A percentile compares a stretch with the other conserved stretches of the same genome.
These are phyloP conservation scores for Cyclotella cryptica DNA, from an alignment of 108 stramenopile genomes.

Conservation along the genomic window DNA sequence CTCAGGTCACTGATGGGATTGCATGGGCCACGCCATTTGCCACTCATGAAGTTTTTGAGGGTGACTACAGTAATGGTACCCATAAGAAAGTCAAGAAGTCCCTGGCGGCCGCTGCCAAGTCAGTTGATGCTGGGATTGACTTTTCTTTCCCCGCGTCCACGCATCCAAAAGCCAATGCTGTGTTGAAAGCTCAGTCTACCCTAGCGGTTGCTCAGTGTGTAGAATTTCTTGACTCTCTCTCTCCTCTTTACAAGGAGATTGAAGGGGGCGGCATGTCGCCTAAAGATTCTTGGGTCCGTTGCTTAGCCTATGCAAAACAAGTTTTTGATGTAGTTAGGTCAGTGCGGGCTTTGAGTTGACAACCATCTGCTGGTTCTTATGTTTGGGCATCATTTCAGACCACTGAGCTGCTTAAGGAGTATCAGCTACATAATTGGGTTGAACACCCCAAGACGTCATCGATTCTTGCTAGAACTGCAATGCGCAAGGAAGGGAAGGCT, in stretches of 20 bases:
- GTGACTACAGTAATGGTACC: conserved; percentile 1
- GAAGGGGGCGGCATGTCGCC: background rate
- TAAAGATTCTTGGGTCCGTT: conserved; percentile 9
- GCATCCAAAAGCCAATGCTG: background rate
- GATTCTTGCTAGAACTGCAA: conserved; percentile 8
- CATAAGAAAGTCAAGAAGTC: background rate
- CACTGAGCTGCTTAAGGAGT: conserved; percentile 1
- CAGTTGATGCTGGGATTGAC: background rate
- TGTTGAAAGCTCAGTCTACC: background rate
- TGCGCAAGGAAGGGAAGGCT: conserved; percentile 3
- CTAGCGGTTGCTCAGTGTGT: background rate
- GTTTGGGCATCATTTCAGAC: conserved; percentile 1
- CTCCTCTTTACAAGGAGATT: background rate
- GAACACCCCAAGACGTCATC: conserved; percentile 16
- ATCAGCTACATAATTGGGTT: background rate
- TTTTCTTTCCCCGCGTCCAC: background rate
- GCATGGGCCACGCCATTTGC: conserved; percentile 1
- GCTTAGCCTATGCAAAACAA: background rate
- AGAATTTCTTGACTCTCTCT: conserved; percentile 8
- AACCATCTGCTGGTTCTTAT: background rate
- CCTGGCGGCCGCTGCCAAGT: background rate
- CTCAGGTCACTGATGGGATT: conserved; percentile 6
- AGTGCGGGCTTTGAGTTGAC: background rate
- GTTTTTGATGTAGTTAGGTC: background rate
- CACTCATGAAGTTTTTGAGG: background rate